These are phyloP conservation scores for Solanum megistacrolobum DNA, from an alignment of 257 asterid genomes.

Conservation along the genomic window DNA sequence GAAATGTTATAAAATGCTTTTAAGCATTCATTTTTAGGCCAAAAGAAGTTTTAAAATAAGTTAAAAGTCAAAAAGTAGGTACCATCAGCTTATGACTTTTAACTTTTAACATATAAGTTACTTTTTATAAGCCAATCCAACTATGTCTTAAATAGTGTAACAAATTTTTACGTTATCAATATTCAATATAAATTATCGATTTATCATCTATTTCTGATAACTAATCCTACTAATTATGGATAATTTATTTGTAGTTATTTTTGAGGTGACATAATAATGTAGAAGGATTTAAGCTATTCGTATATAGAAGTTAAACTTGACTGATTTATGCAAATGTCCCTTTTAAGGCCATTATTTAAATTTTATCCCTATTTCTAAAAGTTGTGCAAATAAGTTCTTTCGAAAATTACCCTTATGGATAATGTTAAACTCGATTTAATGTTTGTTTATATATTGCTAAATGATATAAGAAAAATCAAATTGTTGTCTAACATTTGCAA, in stretches of 20 bases:
- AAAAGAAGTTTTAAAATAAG: background rate
- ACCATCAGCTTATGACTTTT: background rate
- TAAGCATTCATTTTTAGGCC: background rate
- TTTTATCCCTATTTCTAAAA: background rate
- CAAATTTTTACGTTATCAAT: background rate
- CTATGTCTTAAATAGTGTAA: background rate
- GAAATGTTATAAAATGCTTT: background rate
- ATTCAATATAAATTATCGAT: background rate
- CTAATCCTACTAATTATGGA: background rate
- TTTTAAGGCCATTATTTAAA: background rate
- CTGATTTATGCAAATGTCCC: background rate
- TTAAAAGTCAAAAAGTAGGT: background rate
- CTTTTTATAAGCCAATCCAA: background rate
- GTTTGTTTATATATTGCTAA: background rate
- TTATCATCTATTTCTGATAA: background rate
- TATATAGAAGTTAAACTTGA: background rate
- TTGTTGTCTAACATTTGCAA: background rate
- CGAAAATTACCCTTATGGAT: background rate
- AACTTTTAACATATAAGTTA: too few relatives aligned
- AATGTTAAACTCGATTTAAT: background rate
- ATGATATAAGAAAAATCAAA: background rate
- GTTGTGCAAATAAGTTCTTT: background rate
- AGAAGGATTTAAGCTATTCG: background rate
- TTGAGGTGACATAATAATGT: background rate
- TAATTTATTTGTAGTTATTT: background rate